Base-by-base conservation (phyloP, 2,329 filamentous ascomycete genomes). In the Apiospora marii region DNA sequence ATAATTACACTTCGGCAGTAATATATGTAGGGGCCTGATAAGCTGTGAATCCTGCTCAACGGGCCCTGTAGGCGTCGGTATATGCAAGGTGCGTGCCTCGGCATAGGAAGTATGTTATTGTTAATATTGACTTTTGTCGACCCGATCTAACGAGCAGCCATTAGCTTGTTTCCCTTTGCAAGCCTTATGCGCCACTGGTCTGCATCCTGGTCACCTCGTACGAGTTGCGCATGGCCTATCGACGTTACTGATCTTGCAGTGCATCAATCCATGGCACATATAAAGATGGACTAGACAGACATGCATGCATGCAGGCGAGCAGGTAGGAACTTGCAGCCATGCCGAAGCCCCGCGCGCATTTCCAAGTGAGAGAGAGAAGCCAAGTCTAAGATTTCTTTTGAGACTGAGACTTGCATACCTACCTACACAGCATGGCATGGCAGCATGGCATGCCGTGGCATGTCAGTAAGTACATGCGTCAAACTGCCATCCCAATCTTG, bases 81-180 rank as follows among this genome's bases (percentile, higher is more conserved):
- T 64, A n/a, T 64, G 58, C 58, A 64, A 64, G 58, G 58, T 64
- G 58, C 22, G 30, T 64, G 58, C 58, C 58, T 64, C 58, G 58
- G 58, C 58, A 64, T 64, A 37, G 58, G 30, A 64, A 41, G 58
- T 41, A 37, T n/a, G 58, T 64, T 41, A 64, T 64, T 41, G 41
- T 64, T 61, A 61, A 37, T 30, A 19, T 61, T 34, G 30, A 30
- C 30, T 22, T 41, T 37, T 7, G 34, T 64, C 34, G 19, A 64
- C 34, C 22, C 34, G 34, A 64, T n/a, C n/a, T 3, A n/a, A 24
- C 22, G 19, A n/a, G 34, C 19, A n/a, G 1, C 7, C 46, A 22
- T 49, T 12, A n/a, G 58, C 58, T 64, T 64, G 58, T 13, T 64
- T 41, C 34, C 16, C 58, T 41, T 64, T 41, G 34, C 12, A 41